phyloP scores from a whole-genome alignment of 305 asterid genomes.

The Fraxinus albicans region DNA sequence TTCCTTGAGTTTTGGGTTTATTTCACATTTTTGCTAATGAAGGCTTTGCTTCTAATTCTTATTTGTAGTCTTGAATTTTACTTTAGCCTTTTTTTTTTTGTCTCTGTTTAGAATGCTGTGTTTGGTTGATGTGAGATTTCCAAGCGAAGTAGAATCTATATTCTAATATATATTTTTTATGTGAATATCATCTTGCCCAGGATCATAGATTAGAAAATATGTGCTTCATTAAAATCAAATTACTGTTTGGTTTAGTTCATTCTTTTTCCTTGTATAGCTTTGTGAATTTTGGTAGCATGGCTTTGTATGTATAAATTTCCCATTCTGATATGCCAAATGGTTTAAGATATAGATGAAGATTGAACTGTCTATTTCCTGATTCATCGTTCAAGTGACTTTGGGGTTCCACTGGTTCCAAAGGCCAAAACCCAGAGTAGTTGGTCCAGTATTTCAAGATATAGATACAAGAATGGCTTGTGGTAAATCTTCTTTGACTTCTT shows the following conservation, averaged over 20 bases:
- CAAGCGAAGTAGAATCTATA: not conserved
- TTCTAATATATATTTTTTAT: not conserved
- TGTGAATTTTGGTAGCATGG: not conserved
- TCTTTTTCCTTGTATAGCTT: not conserved
- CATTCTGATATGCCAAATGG: not conserved
- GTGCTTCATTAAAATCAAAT: not conserved
- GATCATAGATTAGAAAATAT: not conserved
- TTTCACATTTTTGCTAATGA: not conserved
- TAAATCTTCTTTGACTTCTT: not conserved
- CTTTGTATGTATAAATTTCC: not conserved
- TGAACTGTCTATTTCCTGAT: not conserved
- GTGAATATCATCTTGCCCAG: not conserved
- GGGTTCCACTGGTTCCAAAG: not conserved
- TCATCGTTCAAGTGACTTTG: not conserved
- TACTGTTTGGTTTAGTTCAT: not conserved
- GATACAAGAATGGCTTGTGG: not conserved
- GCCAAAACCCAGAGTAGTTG: not conserved
- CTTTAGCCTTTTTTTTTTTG: not conserved
- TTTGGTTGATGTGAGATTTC: not conserved
- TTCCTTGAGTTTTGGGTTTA: not conserved
- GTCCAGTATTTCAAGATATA: not conserved
- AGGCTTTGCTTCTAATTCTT: not conserved
- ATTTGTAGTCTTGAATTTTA: not conserved
- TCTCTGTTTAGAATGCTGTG: not conserved
- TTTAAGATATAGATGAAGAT: not conserved